Percentiles rank a stretch among this genome's conserved stretches.
phyloP scores from a whole-genome alignment of 805 yeast species.

The Isabelozyma rhagii region DNA sequence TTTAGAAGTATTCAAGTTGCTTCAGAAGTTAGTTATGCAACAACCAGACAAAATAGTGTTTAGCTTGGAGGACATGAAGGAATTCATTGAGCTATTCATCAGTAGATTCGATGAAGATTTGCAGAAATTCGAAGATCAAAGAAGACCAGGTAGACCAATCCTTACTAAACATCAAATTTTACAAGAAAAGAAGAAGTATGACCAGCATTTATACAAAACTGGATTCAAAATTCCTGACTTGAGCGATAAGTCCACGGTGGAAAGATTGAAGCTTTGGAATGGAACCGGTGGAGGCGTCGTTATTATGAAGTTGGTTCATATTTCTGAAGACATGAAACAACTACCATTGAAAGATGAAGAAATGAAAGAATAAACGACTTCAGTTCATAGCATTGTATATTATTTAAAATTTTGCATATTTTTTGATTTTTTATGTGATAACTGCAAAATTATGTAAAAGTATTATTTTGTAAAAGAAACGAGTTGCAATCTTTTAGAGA shows the following conservation, averaged over 20 bases:
- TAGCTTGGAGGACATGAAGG: conserved; percentile 55
- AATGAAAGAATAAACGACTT: conserved; percentile 8
- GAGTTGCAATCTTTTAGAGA: too few relatives aligned
- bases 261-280: conserved; percentile 68
- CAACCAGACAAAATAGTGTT: conserved; percentile 31
- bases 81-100: conserved; percentile 59
- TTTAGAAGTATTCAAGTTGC: conserved; percentile 52
- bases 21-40: conserved; percentile 46
- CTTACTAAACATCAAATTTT: conserved; percentile 64
- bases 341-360: conserved; percentile 20
- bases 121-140: conserved; percentile 50
- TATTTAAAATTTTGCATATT: background rate
- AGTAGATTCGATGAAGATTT: conserved; percentile 75
- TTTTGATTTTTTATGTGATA: background rate
- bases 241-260: conserved; percentile 56
- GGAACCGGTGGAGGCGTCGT: conserved; percentile 78
- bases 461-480: too few relatives aligned
- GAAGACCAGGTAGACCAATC: conserved; percentile 89
- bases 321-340: conserved; percentile 26
- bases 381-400: background rate
- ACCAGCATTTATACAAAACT: conserved; percentile 55
- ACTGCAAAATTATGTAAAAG: background rate
- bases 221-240: conserved; percentile 78
- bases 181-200: conserved; percentile 60
- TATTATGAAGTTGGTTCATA: conserved; percentile 48